Percentiles rank a stretch among this genome's conserved stretches.
Conservation (phyloP, 2,329 filamentous ascomycete species). For the Pseudocercospora crystallina region DNA sequence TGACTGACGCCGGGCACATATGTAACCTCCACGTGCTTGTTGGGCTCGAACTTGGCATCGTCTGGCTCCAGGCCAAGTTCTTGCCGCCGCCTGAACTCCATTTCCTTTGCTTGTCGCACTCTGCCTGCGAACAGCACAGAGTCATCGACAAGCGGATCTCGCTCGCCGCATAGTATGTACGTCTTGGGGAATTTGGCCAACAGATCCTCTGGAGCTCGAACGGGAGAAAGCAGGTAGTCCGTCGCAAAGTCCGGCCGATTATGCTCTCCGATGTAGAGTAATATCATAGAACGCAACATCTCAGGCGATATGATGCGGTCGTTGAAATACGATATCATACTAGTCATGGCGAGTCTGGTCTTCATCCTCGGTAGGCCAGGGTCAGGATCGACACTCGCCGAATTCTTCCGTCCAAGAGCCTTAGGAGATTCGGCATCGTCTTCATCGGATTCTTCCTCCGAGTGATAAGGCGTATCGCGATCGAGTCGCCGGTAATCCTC, state of each 20-base stretch:
- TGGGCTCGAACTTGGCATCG: constrained; percentile 60
- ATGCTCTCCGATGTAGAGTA: constrained; percentile 91
- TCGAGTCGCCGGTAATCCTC: constrained; percentile 84
- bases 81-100: constrained; percentile 55
- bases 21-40: constrained; percentile 67
- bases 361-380: constrained; percentile 11
- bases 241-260: constrained; percentile 89
- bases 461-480: constrained; percentile 75
- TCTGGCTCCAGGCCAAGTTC: constrained; percentile 56
- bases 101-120: constrained; percentile 73
- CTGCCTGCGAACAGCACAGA: constrained; percentile 94
- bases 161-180: constrained; percentile 90
- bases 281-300: constrained; percentile 99
- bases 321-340: constrained; percentile 98
- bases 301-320: constrained; percentile 92
- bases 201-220: constrained; percentile 81
- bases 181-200: constrained; percentile 89
- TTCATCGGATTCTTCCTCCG: constrained; percentile 61
- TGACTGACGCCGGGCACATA: constrained; percentile 88
- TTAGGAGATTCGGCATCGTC: constrained; percentile 5
- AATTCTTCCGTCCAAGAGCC: neutral
- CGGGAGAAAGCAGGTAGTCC: constrained; percentile 86
- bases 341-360: constrained; percentile 88
- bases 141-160: constrained; percentile 93
- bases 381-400: constrained; percentile 6